These are phyloP conservation scores for Tolypocladium capitatum DNA, from an alignment of 2,329 filamentous ascomycete genomes.

Conservation along the genomic window DNA sequence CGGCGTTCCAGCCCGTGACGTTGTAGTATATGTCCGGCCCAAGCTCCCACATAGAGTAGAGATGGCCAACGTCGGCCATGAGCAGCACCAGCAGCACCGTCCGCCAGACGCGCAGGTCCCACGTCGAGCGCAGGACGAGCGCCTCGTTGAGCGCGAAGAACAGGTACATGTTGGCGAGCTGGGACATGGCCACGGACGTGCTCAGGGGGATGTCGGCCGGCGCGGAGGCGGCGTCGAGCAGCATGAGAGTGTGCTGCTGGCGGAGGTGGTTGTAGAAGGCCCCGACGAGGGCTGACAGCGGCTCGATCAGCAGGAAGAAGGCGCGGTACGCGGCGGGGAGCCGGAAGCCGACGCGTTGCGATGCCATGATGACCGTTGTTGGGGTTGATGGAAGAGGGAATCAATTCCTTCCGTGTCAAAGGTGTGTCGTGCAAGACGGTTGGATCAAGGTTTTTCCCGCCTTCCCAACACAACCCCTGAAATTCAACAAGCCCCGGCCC, in stretches of 20 bases:
- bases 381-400: neutral
- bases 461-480: no score
- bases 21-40: conserved; percentile 53
- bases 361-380: conserved; percentile 8
- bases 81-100: conserved; percentile 53
- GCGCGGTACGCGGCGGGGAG: conserved; percentile 51
- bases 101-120: conserved; percentile 56
- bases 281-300: conserved; percentile 37
- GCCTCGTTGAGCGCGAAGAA: conserved; percentile 68
- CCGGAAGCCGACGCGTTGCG: conserved; percentile 21
- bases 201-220: conserved; percentile 35
- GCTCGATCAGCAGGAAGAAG: conserved; percentile 67
- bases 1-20: conserved; percentile 48
- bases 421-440: no score
- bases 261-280: conserved; percentile 38
- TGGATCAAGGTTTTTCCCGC: no score
- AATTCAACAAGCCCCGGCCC: no score
- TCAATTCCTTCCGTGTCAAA: no score
- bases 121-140: conserved; percentile 56
- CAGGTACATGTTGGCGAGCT: conserved; percentile 68
- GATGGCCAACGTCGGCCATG: conserved; percentile 63
- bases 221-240: conserved; percentile 44
- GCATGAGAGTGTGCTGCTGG: conserved; percentile 43
- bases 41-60: conserved; percentile 50
- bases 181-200: conserved; percentile 55